Evolutionary conservation across 1,139 yeast species (phyloP).

Genomic region (Lodderomyces metapsilosis): DNA sequence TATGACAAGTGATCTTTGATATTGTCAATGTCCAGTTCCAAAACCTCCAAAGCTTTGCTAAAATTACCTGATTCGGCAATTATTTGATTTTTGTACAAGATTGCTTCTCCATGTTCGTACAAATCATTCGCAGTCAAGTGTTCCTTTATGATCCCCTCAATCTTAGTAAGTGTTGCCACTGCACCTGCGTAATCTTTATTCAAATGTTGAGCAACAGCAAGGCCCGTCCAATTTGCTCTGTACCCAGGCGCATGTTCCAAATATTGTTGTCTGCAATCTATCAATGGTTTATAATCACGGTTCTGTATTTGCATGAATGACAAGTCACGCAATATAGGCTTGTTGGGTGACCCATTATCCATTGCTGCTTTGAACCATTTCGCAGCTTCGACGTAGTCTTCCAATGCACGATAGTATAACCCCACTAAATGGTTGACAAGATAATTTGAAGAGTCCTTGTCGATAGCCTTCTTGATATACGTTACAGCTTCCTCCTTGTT

Average conservation of each 20-base stretch:
- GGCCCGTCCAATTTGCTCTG: constrained; percentile 89
- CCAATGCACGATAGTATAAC: constrained; percentile 69
- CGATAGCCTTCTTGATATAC: constrained; percentile 59
- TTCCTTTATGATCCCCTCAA: constrained; percentile 70
- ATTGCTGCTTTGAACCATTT: constrained; percentile 77
- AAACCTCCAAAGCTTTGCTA: constrained; percentile 58
- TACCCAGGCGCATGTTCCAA: constrained; percentile 73
- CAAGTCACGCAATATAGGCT: constrained; percentile 78
- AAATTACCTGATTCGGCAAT: constrained; percentile 65
- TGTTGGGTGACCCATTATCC: constrained; percentile 77
- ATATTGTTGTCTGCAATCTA: constrained; percentile 62
- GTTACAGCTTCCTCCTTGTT: constrained; percentile 64
- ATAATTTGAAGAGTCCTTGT: constrained; percentile 57
- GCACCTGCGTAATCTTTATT: constrained; percentile 67
- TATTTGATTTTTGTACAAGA: constrained; percentile 68
- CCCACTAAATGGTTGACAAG: constrained; percentile 87
- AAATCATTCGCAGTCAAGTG: constrained; percentile 65
- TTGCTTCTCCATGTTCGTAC: constrained; percentile 78
- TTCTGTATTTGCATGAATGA: constrained; percentile 76
- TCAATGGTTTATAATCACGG: constrained; percentile 67
- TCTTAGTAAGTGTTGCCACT: constrained; percentile 66
- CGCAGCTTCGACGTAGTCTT: constrained; percentile 74
- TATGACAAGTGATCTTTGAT: constrained; percentile 65
- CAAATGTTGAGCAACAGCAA: constrained; percentile 84
- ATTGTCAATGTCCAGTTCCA: constrained; percentile 51